Evolutionary conservation across 1,284 basidiomycete species (phyloP), one percentile per base, ranked within the genome.

Genomic region (Tranzscheliella williamsii): DNA sequence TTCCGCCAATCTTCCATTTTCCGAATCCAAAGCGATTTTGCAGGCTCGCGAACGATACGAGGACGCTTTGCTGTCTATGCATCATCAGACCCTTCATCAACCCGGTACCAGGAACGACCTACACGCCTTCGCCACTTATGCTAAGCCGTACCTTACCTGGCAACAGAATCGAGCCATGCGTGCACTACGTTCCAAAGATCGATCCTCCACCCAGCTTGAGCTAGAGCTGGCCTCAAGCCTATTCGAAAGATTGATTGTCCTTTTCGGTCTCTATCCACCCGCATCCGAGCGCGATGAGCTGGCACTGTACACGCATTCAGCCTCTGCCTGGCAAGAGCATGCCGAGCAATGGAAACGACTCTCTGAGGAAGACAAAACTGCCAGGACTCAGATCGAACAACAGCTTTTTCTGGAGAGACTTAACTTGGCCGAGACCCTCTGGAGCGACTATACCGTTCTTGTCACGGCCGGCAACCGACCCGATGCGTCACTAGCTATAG

Each of bases 381-480:
- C 45, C 4, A 45, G 45, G 5, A 30, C 24, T 5, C 49, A 53
- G 30, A 46, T 50, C 16, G 54, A 54, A 26, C 38, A 54, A 38
- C 61, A 64, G 35, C 54, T 55, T 0, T 45, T 49, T 23, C 30
- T 51, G 3, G 42, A 63, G 24, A 23, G 47, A 1, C 41, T 53
- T 2, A 16, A 50, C 13, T 39, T 57, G 1, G 61, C 67, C 0
- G 69, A 64, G 24, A 45, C 57, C 20, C 29, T 76, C 2, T 76
- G 74, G 74, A 46, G 55, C 16, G 73, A 73, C 38, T 74, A 69
- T 40, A 37, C 58, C 9, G 30, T 50, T n/a, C 24, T 50, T 12
- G 48, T 54, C 16, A 42, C 58, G 1, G 51, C 48, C 0, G 33
- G 44, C 3, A 20, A 15, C 9, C 27, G 43, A 17, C 57, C 57